Conservation (phyloP, 192 early-diverging fungal species). For the Haplosporangium gracile region DNA sequence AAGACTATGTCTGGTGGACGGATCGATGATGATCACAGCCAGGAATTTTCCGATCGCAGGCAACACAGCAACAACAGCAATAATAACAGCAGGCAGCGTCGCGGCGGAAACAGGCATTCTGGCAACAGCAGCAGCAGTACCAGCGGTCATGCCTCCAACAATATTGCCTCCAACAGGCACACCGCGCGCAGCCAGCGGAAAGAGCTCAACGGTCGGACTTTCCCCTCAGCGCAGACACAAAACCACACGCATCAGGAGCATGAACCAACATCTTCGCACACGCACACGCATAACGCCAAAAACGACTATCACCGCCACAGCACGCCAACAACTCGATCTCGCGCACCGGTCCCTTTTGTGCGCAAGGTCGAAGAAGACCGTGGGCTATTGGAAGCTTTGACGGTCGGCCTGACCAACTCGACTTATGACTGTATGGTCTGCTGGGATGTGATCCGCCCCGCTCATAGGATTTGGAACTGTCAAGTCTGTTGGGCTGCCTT, state of each 20-base stretch:
- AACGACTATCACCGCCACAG: not conserved
- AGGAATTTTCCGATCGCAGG: not conserved
- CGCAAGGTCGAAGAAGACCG: conserved; percentile 26
- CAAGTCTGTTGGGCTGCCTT: conserved; percentile 88
- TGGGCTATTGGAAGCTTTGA: conserved; percentile 73
- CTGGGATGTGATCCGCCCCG: conserved; percentile 81
- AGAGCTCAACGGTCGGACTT: conserved; percentile 27
- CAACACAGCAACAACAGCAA: conserved; percentile 9
- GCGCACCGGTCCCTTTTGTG: conserved; percentile 4
- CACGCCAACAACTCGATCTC: not conserved
- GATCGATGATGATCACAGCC: not conserved
- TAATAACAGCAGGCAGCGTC: not conserved
- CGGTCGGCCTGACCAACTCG: conserved; percentile 70
- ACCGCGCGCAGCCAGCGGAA: conserved; percentile 12
- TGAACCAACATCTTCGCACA: not conserved
- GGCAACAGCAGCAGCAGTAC: conserved; percentile 4
- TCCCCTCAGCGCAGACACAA: conserved; percentile 9
- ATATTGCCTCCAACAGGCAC: conserved; percentile 13
- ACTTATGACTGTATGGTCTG: conserved; percentile 97
- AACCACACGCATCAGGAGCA: not conserved
- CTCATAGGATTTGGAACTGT: conserved; percentile 86
- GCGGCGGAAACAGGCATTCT: not conserved
- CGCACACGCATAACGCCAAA: not conserved
- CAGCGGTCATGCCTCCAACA: not conserved
- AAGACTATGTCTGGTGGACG: not conserved